Conservation (phyloP, 192 early-diverging fungal genomes). For the Geranomyces variabilis region DNA sequence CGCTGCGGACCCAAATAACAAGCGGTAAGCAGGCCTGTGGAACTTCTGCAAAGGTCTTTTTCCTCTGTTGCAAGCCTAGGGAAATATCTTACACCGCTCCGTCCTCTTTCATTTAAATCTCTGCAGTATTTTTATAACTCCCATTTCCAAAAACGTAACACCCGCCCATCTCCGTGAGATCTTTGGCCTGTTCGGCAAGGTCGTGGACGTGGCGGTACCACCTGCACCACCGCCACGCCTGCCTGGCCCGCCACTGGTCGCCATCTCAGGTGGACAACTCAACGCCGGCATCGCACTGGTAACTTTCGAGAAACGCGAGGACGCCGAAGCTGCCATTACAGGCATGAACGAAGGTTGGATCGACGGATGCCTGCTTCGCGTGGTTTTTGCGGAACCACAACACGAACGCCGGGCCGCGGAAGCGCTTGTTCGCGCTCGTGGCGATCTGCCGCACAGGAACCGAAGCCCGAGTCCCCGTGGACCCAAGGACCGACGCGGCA, state of each 20-base stretch:
- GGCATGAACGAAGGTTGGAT: constrained; percentile 37
- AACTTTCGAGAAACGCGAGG: constrained; percentile 29
- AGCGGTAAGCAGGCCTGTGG: not conserved
- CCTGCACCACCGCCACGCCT: not conserved
- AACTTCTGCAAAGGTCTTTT: not conserved
- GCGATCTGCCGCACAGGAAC: no score
- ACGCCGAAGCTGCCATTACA: constrained; percentile 30
- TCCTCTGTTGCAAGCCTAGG: not conserved
- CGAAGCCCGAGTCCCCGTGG: no score
- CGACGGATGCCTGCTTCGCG: constrained; percentile 30
- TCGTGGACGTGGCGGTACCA: constrained; percentile 14
- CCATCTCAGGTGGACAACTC: not conserved
- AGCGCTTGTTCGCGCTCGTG: no score
- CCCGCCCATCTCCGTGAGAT: constrained; percentile 30
- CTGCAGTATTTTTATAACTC: constrained; percentile 8
- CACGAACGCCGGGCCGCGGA: no score
- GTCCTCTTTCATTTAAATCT: not conserved
- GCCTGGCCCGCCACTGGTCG: not conserved
- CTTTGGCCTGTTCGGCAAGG: constrained; percentile 21
- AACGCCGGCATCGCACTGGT: constrained; percentile 29
- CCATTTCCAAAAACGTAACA: constrained; percentile 29
- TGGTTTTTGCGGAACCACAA: constrained; percentile 2
- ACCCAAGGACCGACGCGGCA: no score
- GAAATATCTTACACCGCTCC: not conserved
- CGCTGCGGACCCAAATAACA: constrained; percentile 20